These are phyloP conservation scores for Terana coerulea DNA, from an alignment of 768 basidiomycete species.

Conservation along the genomic window DNA sequence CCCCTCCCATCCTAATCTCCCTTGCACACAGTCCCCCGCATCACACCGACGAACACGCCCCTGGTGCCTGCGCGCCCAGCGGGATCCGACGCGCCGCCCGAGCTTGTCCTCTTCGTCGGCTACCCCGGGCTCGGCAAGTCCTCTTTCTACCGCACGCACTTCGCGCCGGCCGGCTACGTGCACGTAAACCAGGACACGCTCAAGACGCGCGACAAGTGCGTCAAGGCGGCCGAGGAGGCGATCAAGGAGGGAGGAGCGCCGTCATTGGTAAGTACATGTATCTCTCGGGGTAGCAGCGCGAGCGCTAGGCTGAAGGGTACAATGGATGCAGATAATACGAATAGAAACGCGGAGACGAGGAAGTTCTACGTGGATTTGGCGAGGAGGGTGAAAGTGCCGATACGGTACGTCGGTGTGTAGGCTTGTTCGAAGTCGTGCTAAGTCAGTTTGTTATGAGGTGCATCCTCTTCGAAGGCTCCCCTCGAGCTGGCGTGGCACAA, in stretches of 20 bases:
- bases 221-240: conserved; percentile 56
- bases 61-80: conserved; percentile 40
- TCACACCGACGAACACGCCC: conserved; percentile 48
- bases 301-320: not conserved
- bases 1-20: not conserved
- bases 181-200: conserved; percentile 89
- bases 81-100: conserved; percentile 19
- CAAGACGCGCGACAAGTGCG: conserved; percentile 69
- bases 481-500: conserved; percentile 91
- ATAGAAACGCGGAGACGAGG: conserved; percentile 67
- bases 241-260: conserved; percentile 55
- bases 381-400: conserved; percentile 44
- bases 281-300: not conserved
- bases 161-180: conserved; percentile 61
- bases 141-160: conserved; percentile 69
- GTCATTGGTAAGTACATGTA: conserved; percentile 72
- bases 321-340: conserved; percentile 76
- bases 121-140: conserved; percentile 75
- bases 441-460: conserved; percentile 42
- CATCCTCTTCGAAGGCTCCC: conserved; percentile 69
- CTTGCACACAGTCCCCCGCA: conserved; percentile 38
- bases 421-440: not conserved
- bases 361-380: conserved; percentile 70
- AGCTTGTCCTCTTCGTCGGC: conserved; percentile 62
- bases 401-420: conserved; percentile 42